Evolutionary conservation across 1,139 yeast species (phyloP), one percentile per base, ranked within the genome.

Genomic region (Debaryomyces sp.): DNA sequence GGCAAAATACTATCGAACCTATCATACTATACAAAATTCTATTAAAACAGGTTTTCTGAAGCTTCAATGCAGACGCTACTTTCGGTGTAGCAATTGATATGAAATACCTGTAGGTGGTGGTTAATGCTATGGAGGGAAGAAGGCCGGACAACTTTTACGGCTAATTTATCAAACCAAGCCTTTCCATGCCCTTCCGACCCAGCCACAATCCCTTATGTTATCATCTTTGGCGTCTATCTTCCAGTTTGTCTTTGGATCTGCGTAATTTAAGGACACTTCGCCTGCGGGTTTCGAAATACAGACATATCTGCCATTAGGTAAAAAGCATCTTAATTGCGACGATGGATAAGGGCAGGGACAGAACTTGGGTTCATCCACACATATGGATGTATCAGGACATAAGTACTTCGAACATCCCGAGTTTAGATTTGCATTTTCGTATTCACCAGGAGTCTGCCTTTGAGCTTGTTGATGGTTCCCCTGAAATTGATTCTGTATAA

Each of bases 271-370:
- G 3, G 59, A 56, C 17, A 69, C 56, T 26, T 68, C 70, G 7
- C 81, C 84, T 30, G 95, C 85, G 0, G 94, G 92, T 56, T 84
- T 84, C 13, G 95, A 87, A 44, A 94, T 86, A 65, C 99, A 94
- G 12, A 91, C 75, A 60, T 73, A 87, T 49, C 80, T 76, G 22
- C 82, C 78, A 52, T 81, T 84, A 0, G 97, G 96, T 45, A 89
- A 71, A 6, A 78, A 66, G 64, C 99, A 94, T 60, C 90, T 85
- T 53, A 88, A 63, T 64, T 94, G 97, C 1, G 96, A 85, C 47
- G 84, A 82, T 1, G 96, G 94, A 62, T 81, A 92, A 8, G 90
- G 91, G 65, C 99, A 94, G 1, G 98, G 97, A 64, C 99, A 94
- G 48, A 85, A 85, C 22, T 77, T 62, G 1, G 91, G 83, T 2